Percentiles rank a stretch among this genome's conserved stretches.
Evolutionary conservation across 306 rosid species (phyloP).

Genomic region (Ceratonia siliqua): DNA sequence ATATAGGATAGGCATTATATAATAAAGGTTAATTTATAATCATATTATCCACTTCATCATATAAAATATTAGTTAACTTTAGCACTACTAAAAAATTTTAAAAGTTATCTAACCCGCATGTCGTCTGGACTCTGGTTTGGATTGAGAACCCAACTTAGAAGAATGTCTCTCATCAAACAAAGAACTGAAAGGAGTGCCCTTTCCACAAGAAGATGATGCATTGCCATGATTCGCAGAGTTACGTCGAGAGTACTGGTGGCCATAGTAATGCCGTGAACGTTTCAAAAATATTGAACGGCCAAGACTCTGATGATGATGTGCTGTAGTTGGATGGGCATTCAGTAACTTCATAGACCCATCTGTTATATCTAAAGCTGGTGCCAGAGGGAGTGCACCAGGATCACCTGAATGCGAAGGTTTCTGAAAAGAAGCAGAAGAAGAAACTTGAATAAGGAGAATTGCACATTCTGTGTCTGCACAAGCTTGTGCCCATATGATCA

Average conservation of each 20-base stretch:
- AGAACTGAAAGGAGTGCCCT: conserved; percentile 46
- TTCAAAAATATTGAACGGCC: conserved; percentile 73
- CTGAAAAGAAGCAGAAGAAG: conserved; percentile 34
- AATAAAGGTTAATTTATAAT: background rate
- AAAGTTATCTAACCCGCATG: conserved; percentile 45
- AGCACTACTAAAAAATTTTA: background rate
- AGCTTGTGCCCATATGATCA: conserved; percentile 12
- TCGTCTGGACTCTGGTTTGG: conserved; percentile 46
- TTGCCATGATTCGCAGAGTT: conserved; percentile 57
- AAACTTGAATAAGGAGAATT: background rate
- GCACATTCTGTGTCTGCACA: conserved; percentile 25
- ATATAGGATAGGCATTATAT: background rate
- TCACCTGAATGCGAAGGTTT: conserved; percentile 55
- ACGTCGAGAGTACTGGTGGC: conserved; percentile 85
- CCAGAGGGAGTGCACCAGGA: conserved; percentile 41
- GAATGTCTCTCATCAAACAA: conserved; percentile 53
- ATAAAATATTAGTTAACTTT: background rate
- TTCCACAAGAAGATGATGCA: conserved; percentile 70
- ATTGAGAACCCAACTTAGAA: conserved; percentile 64
- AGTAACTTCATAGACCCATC: conserved; percentile 56
- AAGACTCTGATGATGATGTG: conserved; percentile 67
- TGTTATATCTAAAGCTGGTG: conserved; percentile 51
- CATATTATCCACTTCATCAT: background rate
- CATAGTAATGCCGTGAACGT: conserved; percentile 81
- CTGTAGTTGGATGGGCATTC: conserved; percentile 44